These are phyloP conservation scores for Phaeosphaeriaceae sp. DNA, from an alignment of 2,329 filamentous ascomycete species.

Conservation along the genomic window DNA sequence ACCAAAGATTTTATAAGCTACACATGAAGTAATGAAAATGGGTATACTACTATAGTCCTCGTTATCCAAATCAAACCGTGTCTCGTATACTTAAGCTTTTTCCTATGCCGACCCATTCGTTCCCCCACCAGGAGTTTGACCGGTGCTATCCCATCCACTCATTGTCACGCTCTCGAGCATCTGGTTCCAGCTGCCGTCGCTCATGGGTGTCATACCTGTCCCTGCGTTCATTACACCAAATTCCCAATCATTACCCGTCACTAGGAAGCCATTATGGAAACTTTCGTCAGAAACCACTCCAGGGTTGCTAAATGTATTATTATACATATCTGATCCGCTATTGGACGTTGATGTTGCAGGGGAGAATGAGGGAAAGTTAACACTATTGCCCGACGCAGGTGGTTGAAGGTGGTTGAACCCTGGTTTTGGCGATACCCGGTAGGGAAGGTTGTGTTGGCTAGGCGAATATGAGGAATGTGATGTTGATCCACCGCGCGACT, in stretches of 20 bases:
- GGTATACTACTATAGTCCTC: too few relatives aligned
- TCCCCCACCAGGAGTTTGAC: too few relatives aligned
- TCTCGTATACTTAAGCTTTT: too few relatives aligned
- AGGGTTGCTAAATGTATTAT: slow-evolving; percentile 11
- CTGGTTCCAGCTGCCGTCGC: slow-evolving; percentile 43
- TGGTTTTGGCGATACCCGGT: slow-evolving; percentile 36
- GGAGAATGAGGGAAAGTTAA: slow-evolving; percentile 5
- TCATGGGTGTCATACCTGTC: slow-evolving; percentile 41
- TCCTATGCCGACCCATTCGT: too few relatives aligned
- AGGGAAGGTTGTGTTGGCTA: slow-evolving; percentile 34
- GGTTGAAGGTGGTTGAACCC: slow-evolving; percentile 3
- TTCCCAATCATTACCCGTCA: slow-evolving; percentile 42
- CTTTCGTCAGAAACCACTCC: slow-evolving; percentile 15
- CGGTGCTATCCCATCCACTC: slow-evolving; percentile 33
- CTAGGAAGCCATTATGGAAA: slow-evolving; percentile 28
- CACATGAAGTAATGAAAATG: too few relatives aligned
- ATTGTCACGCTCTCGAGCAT: slow-evolving; percentile 46
- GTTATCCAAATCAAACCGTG: too few relatives aligned
- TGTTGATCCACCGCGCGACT: slow-evolving; percentile 40
- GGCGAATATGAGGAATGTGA: slow-evolving; percentile 47
- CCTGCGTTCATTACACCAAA: slow-evolving; percentile 27
- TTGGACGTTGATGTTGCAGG: slow-evolving; percentile 6
- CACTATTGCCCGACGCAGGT: not conserved
- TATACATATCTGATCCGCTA: slow-evolving; percentile 9
- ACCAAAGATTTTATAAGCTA: too few relatives aligned